Base-by-base conservation (phyloP, 1,284 basidiomycete species). In the Pyrrhoderma lamaoense region DNA sequence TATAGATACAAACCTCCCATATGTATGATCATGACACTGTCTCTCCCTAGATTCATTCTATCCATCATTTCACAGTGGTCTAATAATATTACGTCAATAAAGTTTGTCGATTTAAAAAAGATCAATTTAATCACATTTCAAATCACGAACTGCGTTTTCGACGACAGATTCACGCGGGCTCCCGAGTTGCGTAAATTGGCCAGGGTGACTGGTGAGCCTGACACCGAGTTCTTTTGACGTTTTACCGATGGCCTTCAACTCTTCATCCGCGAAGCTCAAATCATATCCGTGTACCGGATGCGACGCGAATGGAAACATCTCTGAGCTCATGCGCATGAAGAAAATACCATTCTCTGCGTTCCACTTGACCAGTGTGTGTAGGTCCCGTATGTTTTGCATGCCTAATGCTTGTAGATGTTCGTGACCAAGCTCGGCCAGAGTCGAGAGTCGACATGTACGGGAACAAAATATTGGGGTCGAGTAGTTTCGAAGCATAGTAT, bases 271-370 rank as follows among this genome's bases (percentile, higher is more conserved):
- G 54, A 85, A 89, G 19, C 79, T 74, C 25, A 95, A 74, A 21
- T 80, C 76, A 65, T 95, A 95, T 0, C 91, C 91, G 59, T 91
- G 81, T 38, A 73, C 75, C 8, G 70, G 73, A 60, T 95, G 93
- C 2, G 88, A 89, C 0, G 91, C 91, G 60, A 89, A 95, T 1
- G 93, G 92, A 64, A 95, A 94, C 76, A 95, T 85, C 58, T 93
- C 89, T 3, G 86, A 89, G 0, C 91, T 93, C 59, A 95, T 66
- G 40, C 89, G 79, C 68, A 93, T 77, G 66, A 92, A 90, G 25
- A 76, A 77, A 49, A 92, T 89, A 42, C 79, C 76, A 65, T 92
- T 85, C 45, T 77, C 75, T 62, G 88, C 89, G 63, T 91, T 92
- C 89, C 89, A 93, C 67, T 89, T 71, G 43, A 93, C 87, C 47